Base-by-base conservation (phyloP, 2,329 filamentous ascomycete species). In the Karstenula rhodostoma region DNA sequence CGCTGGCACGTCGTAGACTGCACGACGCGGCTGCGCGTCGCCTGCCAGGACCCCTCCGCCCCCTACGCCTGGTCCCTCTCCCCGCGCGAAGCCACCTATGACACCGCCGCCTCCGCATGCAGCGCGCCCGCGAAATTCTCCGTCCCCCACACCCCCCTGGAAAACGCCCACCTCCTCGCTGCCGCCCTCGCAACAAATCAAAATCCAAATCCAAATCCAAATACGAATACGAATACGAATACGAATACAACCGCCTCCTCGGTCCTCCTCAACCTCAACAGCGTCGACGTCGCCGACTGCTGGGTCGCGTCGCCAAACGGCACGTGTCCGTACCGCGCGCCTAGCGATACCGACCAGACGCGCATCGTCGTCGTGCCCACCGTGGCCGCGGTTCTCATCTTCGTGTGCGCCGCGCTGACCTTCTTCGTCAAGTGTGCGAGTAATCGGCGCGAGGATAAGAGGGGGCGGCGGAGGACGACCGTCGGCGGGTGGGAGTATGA, bases 371-470 rank as follows among this genome's bases (percentile, higher is more conserved):
- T 89, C 33, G 84, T 90, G 25, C 86, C 88, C 2, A 85, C 84
- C 0, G 83, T 90, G 23, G 87, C 87, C 1, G 86, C 85, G 5
- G 80, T 90, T 5, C 85, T 90, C 23, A 85, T 90, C 1, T 81
- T 89, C 50, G 78, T 89, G 19, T 74, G 89, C n/a, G 83, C 86
- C 0, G 84, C 82, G 0, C 71, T 89, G 69, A 89, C 86, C 0
- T 73, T 89, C 13, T 87, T 89, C 64, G 84, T 87, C 52, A 90
- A 90, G 69, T 88, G 86, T 69, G 87, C 87, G 62, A 83, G 86
- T 4, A 89, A 89, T 72, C 75, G 87, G 60, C 80, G 81, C 44
- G 84, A 83, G 65, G 84, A 81, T 48, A 80, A 82, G 63, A 81
- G 82, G 49, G 79, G 80, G 27, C 82, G 81, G 68, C 82, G 84